Conservation (phyloP, 352 stramenopile genomes). For the Hyaloperonospora arabidopsidis region DNA sequence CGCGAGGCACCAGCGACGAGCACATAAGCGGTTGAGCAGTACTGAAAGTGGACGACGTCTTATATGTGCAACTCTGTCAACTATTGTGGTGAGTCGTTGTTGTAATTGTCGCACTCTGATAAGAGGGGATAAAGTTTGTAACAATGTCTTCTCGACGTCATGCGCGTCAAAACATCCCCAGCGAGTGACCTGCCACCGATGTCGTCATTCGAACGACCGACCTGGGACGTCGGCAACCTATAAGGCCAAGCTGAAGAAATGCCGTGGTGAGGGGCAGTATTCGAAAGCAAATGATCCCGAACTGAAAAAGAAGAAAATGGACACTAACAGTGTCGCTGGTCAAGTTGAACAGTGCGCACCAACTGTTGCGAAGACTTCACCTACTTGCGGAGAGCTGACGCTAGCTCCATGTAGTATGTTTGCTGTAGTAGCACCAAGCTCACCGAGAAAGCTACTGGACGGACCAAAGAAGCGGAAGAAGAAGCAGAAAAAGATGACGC, state of each 20-base stretch:
- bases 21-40: constrained; percentile 14
- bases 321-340: background rate
- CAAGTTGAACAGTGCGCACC: background rate
- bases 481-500: constrained; percentile 42
- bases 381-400: constrained; percentile 6
- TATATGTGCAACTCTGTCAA: constrained; percentile 26
- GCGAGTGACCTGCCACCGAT: constrained; percentile 49
- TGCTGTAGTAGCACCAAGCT: constrained; percentile 35
- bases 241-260: constrained; percentile 50
- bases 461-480: constrained; percentile 64
- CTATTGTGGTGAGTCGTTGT: constrained; percentile 29
- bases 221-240: constrained; percentile 40
- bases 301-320: constrained; percentile 31
- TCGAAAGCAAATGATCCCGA: background rate
- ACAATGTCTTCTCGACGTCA: constrained; percentile 1
- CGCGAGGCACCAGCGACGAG: constrained; percentile 26
- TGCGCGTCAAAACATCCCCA: constrained; percentile 14
- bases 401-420: constrained; percentile 37
- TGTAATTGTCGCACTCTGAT: background rate
- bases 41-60: constrained; percentile 10
- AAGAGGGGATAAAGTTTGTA: background rate
- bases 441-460: constrained; percentile 62
- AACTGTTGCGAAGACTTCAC: background rate
- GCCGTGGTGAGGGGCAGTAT: constrained; percentile 10
- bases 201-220: constrained; percentile 37